Evolutionary conservation across 2,329 filamentous ascomycete genomes (phyloP), one percentile per base, ranked within the genome.

Genomic region (Colletotrichum sublineola): DNA sequence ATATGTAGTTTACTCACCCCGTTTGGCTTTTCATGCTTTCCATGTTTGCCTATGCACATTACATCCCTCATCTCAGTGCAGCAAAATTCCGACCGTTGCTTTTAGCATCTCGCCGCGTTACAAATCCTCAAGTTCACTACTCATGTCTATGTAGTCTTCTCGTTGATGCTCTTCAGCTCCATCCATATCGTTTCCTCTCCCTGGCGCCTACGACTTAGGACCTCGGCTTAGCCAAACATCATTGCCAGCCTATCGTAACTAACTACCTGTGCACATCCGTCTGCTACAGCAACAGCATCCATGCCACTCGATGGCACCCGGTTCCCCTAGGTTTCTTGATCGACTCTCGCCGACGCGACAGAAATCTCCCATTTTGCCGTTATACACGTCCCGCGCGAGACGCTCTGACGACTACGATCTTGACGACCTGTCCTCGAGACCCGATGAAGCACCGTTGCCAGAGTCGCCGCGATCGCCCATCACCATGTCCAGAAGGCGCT

Each of bases 381-480:
- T 80, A 8, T 78, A 79, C 44, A 76, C 74, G 38, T 73, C 77
- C 38, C 71, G 74, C 40, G 58, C 73, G 31, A 77, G 75, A 42
- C 68, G 56, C 3, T 75, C 78, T 14, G 79, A 76, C 74, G 81
- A 83, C 62, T 83, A 84, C 73, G 77, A 81, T 55, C 78, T 85
- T n/a, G 78, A 82, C 42, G 77, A 82, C 50, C 80, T 85, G 11
- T 79, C 82, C n/a, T 82, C 83, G 14, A 78, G 77, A 48, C 80
- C 80, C 7, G 78, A 81, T 48, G 78, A 79, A n/a, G 71, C 73
- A 48, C 68, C 75, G 20, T 63, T 74, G 36, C 75, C 78, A 29
- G 75, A 76, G 6, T 73, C 76, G 38, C 66, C 76, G 36, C 73
- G 12, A 75, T 7, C 77, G 61, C 40, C 73, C 75, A 38, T 75